phyloP scores from a whole-genome alignment of 2,329 filamentous ascomycete species.

The Alternaria triticina region DNA sequence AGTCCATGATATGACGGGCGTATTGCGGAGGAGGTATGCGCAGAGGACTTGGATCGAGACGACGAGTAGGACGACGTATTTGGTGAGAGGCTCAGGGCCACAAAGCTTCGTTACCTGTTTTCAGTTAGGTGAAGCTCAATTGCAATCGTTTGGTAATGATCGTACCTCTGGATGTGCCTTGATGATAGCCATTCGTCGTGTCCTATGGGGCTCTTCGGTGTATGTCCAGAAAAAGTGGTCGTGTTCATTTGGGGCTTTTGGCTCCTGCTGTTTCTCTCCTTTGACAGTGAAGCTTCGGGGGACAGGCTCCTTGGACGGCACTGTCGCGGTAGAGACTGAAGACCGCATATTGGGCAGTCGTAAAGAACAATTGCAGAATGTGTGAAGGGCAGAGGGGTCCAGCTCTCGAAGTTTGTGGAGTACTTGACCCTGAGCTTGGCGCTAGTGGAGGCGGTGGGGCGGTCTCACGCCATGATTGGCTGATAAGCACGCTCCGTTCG shows the following conservation, averaged over 20 bases:
- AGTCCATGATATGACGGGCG: slow-evolving; percentile 78
- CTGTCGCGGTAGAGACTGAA: slow-evolving; percentile 45
- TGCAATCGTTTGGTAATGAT: not conserved
- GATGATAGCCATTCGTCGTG: slow-evolving; percentile 89
- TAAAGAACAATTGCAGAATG: slow-evolving; percentile 6
- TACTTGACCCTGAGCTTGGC: slow-evolving; percentile 13
- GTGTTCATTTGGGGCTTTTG: slow-evolving; percentile 32
- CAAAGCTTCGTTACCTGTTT: slow-evolving; percentile 90
- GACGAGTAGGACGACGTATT: slow-evolving; percentile 86
- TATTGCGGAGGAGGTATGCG: slow-evolving; percentile 78
- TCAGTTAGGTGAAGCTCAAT: not conserved
- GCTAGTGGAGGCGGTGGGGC: slow-evolving; percentile 11
- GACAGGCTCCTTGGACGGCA: slow-evolving; percentile 31
- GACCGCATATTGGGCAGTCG: slow-evolving; percentile 38
- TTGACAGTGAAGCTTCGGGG: slow-evolving; percentile 32
- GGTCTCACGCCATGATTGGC: slow-evolving; percentile 12
- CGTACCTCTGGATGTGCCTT: slow-evolving; percentile 95
- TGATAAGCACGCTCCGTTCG: slow-evolving; percentile 1
- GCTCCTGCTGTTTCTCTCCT: slow-evolving; percentile 21
- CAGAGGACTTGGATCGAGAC: slow-evolving; percentile 80
- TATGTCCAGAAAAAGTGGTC: slow-evolving; percentile 97
- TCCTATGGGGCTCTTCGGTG: slow-evolving; percentile 95
- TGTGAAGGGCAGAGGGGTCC: slow-evolving; percentile 8
- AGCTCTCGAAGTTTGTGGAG: slow-evolving; percentile 10
- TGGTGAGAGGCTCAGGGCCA: slow-evolving; percentile 92